Percentiles rank a stretch among this genome's conserved stretches.
Conservation (phyloP, 2,329 filamentous ascomycete genomes). For the Cryphonectria japonica region DNA sequence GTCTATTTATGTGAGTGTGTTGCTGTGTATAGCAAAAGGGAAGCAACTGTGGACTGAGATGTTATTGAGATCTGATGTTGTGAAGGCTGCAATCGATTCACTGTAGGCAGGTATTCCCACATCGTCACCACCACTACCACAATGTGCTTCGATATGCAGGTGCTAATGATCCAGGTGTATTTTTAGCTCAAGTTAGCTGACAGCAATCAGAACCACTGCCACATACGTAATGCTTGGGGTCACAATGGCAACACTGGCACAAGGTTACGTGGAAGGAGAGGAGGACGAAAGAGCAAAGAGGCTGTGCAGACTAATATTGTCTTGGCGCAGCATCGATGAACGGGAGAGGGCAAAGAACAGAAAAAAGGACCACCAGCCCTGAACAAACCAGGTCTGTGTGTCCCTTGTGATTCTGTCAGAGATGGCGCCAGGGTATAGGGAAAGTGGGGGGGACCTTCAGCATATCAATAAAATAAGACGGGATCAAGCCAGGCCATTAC, state of each 20-base stretch:
- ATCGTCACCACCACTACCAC: background rate
- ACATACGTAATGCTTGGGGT: background rate
- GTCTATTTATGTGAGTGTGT: background rate
- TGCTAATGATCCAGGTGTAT: background rate
- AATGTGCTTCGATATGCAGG: background rate
- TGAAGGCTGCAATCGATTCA: too few species aligned
- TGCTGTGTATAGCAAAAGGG: background rate
- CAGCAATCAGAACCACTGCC: background rate
- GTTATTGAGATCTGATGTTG: background rate
- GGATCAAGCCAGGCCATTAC: background rate
- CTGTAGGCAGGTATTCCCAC: background rate
- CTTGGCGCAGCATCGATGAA: background rate
- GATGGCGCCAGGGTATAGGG: background rate
- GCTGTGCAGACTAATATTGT: constrained; percentile 8
- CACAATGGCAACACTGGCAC: too few species aligned
- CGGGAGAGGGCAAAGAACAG: too few species aligned
- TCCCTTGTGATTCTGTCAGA: background rate
- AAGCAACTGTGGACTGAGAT: too few species aligned
- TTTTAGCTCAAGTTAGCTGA: background rate
- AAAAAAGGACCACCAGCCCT: background rate
- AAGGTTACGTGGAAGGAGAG: constrained; percentile 2
- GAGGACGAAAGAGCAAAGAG: background rate
- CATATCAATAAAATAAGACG: background rate
- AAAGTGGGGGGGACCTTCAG: too few species aligned
- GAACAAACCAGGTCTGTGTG: too few species aligned